Evolutionary conservation across 2,329 filamentous ascomycete genomes (phyloP), one percentile per base, ranked within the genome.

Genomic region (Chaetomiaceae sp.): DNA sequence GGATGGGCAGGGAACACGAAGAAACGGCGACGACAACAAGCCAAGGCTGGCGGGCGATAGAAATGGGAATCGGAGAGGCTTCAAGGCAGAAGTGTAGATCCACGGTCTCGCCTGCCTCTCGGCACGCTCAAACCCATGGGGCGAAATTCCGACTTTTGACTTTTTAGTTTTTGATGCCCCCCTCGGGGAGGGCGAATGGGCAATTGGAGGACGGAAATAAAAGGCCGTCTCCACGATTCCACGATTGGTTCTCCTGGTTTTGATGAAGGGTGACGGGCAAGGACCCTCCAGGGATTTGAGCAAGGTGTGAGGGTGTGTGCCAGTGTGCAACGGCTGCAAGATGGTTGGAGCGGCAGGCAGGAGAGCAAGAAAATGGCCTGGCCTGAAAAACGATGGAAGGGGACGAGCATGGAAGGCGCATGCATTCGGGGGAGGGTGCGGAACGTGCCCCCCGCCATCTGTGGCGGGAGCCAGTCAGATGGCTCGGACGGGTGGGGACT

Each of bases 141-240:
- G 43, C 45, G 48, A 46, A 44, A 34, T 50, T 33, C 41, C n/a
- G n/a, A n/a, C n/a, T n/a, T n/a, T n/a, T n/a, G n/a, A n/a, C n/a
- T n/a, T n/a, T n/a, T n/a, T 7, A 35, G 19, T 25, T 5, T 53
- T 20, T 49, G 13, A n/a, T 17, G 9, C 17, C 20, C 14, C 23
- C 16, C 20, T 17, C 17, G 40, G 34, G 21, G 42, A 31, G 20
- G 38, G 33, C 31, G 46, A 23, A 20, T 19, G 53, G 51, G 34
- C 53, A 55, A 57, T 56, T 54, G 55, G 47, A 20, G 37, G 17
- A 51, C 42, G 50, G 35, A 46, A 52, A 53, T 45, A 54, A 53
- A 54, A 53, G 51, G 41, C 17, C 34, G 12, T 9, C 34, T 21
- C 53, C n/a, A n/a, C n/a, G n/a, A n/a, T n/a, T n/a, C 51, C 48